A percentile compares a stretch with the other conserved stretches of the same genome.
These are phyloP conservation scores for Pulveroboletus sp. DNA, from an alignment of 768 basidiomycete species.

Conservation along the genomic window DNA sequence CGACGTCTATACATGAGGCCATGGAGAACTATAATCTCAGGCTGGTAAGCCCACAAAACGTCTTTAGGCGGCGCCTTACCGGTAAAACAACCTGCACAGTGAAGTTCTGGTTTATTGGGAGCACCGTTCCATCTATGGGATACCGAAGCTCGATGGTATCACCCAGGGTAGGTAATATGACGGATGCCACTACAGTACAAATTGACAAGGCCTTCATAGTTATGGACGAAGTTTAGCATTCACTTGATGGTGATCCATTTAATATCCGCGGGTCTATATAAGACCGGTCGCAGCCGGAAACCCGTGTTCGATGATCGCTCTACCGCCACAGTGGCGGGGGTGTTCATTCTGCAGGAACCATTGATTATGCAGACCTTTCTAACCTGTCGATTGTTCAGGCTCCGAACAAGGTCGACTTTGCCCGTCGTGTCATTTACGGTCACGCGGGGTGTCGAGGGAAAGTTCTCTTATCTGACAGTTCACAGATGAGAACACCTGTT, in stretches of 20 bases:
- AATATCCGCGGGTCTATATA: too few relatives aligned
- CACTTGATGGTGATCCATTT: neutral
- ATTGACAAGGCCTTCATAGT: constrained; percentile 6
- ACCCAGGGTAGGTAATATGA: constrained; percentile 4
- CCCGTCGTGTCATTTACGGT: constrained; percentile 5
- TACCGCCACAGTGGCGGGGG: neutral
- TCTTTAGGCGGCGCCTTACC: neutral
- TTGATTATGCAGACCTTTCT: too few relatives aligned
- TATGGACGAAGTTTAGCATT: neutral
- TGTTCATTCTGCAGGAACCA: too few relatives aligned
- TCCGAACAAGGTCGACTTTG: constrained; percentile 7
- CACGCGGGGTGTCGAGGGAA: neutral
- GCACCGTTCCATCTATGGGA: constrained; percentile 17
- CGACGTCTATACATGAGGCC: constrained; percentile 15
- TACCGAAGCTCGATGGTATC: constrained; percentile 20
- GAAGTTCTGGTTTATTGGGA: constrained; percentile 14
- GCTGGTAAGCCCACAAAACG: neutral
- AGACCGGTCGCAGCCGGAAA: too few relatives aligned
- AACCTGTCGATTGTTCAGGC: neutral
- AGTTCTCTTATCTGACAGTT: too few relatives aligned
- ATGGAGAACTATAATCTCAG: constrained; percentile 13
- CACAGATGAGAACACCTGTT: too few relatives aligned
- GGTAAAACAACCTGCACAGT: constrained; percentile 18
- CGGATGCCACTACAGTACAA: neutral
- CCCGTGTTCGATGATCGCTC: neutral